Evolutionary conservation across 2,329 filamentous ascomycete genomes (phyloP).

Genomic region (Botrytis fragariae): DNA sequence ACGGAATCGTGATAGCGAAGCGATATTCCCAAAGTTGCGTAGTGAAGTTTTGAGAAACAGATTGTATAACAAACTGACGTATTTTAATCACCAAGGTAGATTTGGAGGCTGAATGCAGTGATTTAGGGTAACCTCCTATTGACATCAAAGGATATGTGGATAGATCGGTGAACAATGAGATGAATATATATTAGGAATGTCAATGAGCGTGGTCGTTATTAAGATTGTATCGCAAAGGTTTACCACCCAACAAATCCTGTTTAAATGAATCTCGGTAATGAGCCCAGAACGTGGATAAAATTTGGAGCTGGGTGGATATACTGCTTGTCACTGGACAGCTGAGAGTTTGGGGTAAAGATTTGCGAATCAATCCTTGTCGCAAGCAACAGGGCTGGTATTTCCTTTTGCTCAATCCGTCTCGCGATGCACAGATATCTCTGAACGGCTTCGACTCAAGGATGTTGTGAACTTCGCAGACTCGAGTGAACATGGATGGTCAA

Average conservation of each 20-base stretch:
- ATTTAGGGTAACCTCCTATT: background rate
- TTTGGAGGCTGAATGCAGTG: constrained; percentile 6
- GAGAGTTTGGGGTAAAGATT: constrained; percentile 1
- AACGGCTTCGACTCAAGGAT: background rate
- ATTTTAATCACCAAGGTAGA: background rate
- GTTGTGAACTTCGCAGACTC: background rate
- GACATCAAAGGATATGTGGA: background rate
- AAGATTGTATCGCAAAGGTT: background rate
- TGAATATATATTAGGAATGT: background rate
- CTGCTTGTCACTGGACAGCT: constrained; percentile 3
- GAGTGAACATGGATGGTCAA: background rate
- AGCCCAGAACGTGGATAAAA: background rate
- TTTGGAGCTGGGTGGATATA: background rate
- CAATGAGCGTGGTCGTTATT: background rate
- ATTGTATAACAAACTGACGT: background rate
- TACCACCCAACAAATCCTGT: background rate
- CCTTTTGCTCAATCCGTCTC: background rate
- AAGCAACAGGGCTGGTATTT: background rate
- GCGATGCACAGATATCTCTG: background rate
- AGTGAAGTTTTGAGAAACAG: background rate
- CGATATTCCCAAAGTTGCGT: background rate
- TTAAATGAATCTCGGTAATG: constrained; percentile 1
- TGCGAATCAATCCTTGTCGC: background rate
- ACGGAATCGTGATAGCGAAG: background rate
- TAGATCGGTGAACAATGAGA: constrained; percentile 6